Percentiles rank a stretch among this genome's conserved stretches.
These are phyloP conservation scores for Saccharomycopsis lassenensis DNA, from an alignment of 805 yeast genomes.

Conservation along the genomic window DNA sequence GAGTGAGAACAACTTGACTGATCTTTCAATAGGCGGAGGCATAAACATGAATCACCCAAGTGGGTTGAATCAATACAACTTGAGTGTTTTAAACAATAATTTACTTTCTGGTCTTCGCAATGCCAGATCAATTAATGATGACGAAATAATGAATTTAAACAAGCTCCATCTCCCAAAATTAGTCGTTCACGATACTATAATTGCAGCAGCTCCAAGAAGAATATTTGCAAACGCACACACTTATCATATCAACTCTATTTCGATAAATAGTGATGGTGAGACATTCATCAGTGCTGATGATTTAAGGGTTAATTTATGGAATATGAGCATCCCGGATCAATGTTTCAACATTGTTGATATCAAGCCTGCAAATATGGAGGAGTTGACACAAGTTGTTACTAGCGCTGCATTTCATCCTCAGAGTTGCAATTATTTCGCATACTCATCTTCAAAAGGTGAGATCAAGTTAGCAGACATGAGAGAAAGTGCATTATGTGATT, in stretches of 20 bases:
- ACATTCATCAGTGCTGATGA: conserved; percentile 91
- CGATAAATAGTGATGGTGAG: conserved; percentile 92
- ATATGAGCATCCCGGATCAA: conserved; percentile 86
- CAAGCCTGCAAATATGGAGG: conserved; percentile 98
- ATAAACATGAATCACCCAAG: conserved; percentile 17
- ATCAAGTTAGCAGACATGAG: conserved; percentile 96
- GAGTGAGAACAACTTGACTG: conserved; percentile 74
- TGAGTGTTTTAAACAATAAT: conserved; percentile 13
- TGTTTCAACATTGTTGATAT: conserved; percentile 95
- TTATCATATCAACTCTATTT: conserved; percentile 92
- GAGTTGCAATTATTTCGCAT: conserved; percentile 88
- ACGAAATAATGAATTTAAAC: conserved; percentile 27
- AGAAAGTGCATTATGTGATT: conserved; percentile 86
- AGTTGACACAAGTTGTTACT: conserved; percentile 94
- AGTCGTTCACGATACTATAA: conserved; percentile 88
- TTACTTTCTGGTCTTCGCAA: conserved; percentile 11
- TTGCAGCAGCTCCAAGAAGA: conserved; percentile 88
- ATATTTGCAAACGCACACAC: conserved; percentile 96
- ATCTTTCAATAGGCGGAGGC: conserved; percentile 21
- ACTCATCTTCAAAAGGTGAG: conserved; percentile 90
- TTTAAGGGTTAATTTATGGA: conserved; percentile 92
- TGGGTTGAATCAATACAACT: conserved; percentile 11
- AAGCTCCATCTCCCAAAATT: conserved; percentile 72
- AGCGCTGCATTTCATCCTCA: conserved; percentile 93
- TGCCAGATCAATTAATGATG: conserved; percentile 19